Evolutionary conservation across 2,329 filamentous ascomycete genomes (phyloP), one percentile per base, ranked within the genome.

Genomic region (Cylindrodendrum hubeiense): DNA sequence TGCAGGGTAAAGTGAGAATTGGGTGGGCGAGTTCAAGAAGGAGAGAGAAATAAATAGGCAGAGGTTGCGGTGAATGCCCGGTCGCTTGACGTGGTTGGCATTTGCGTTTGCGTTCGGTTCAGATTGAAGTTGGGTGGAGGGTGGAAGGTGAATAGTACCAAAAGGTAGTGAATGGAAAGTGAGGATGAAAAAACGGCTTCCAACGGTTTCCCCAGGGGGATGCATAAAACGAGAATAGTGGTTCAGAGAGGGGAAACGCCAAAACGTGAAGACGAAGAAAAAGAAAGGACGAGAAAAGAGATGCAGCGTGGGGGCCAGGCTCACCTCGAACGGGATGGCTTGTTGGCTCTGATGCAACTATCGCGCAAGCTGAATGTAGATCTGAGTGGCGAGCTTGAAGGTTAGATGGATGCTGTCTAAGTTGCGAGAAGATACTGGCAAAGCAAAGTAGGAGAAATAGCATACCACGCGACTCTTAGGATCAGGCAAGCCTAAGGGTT

Each of bases 221-320:
- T 10, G 28, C n/a, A n/a, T 58, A 17, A 39, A 7, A 19, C n/a
- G n/a, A 28, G 6, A 33, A 47, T 8, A 33, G 49, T 70, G 67
- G 70, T 70, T 70, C 60, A 63, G 57, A 24, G 30, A 52, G 41
- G 17, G 47, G 3, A n/a, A 54, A 9, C 19, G 6, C 17, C 47
- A 22, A 39, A 17, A 15, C n/a, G 30, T 4, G 12, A 53, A 17
- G n/a, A 39, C 24, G 21, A 53, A 50, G 47, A 37, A 51, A n/a
- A 61, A 12, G 30, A 15, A 19, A 13, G 2, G 28, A 30, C 8
- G 28, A 30, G 28, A 4, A 15, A 60, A 47, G 10, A 30, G 13
- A 51, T 37, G n/a, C 5, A 33, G n/a, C 28, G 47, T 28, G 26
- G 15, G n/a, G 15, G 37, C 37, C 26, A 13, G 12, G 33, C 47